Evolutionary conservation across 768 basidiomycete species (phyloP).

Genomic region (Podaxis sp.): DNA sequence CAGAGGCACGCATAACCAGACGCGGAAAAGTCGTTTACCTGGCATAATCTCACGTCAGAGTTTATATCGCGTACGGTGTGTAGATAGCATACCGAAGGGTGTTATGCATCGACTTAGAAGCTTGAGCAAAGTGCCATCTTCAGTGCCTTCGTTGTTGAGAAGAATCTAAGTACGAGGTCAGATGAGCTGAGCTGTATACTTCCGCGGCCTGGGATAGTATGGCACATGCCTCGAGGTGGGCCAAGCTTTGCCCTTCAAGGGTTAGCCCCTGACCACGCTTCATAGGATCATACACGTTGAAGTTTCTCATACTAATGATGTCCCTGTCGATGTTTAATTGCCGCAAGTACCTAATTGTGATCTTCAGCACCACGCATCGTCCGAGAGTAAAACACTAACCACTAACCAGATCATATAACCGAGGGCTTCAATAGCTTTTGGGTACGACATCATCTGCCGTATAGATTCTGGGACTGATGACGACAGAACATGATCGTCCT

Average conservation of each 20-base stretch:
- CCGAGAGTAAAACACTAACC: not conserved
- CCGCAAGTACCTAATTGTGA: constrained; percentile 59
- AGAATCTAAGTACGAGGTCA: constrained; percentile 48
- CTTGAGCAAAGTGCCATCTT: constrained; percentile 84
- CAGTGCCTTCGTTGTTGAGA: constrained; percentile 89
- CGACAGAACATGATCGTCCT: constrained; percentile 35
- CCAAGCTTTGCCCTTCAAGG: constrained; percentile 91
- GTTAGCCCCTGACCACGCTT: constrained; percentile 80
- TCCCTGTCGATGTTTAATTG: constrained; percentile 96
- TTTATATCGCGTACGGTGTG: constrained; percentile 16
- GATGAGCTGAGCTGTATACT: not conserved
- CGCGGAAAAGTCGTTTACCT: constrained; percentile 94
- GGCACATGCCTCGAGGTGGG: constrained; percentile 79
- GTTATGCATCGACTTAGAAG: constrained; percentile 82
- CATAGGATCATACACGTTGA: constrained; percentile 97
- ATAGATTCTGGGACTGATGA: constrained; percentile 65
- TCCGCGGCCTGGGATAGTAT: not conserved
- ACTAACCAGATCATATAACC: constrained; percentile 88
- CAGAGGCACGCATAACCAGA: constrained; percentile 94
- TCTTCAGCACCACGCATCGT: constrained; percentile 24
- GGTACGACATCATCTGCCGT: constrained; percentile 60
- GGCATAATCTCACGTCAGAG: not conserved
- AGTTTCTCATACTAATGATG: constrained; percentile 92
- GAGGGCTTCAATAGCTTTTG: constrained; percentile 74
- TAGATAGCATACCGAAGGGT: constrained; percentile 64